A percentile compares a stretch with the other conserved stretches of the same genome.
These are phyloP conservation scores for Saturnispora hagleri DNA, from an alignment of 805 yeast genomes.

Conservation along the genomic window DNA sequence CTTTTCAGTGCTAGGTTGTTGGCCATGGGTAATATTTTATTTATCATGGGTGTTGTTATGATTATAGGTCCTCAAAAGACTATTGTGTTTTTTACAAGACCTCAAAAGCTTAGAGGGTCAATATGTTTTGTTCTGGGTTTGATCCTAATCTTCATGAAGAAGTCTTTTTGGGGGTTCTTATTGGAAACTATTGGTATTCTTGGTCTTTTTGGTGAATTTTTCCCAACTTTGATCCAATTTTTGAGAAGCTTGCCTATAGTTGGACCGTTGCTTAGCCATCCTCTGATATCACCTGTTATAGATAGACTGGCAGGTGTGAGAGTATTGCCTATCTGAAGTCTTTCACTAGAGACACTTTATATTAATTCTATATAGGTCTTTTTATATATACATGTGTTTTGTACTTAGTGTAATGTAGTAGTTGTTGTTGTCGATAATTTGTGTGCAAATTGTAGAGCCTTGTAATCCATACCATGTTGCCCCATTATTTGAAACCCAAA, in stretches of 20 bases:
- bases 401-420: background rate
- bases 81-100: conserved; percentile 72
- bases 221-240: conserved; percentile 80
- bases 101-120: conserved; percentile 79
- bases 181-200: conserved; percentile 85
- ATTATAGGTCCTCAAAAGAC: conserved; percentile 87
- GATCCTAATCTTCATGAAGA: conserved; percentile 58
- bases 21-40: conserved; percentile 81
- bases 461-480: conserved; percentile 74
- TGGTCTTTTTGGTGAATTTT: conserved; percentile 84
- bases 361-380: background rate
- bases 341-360: background rate
- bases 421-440: background rate
- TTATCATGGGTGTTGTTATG: conserved; percentile 71
- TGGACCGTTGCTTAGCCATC: conserved; percentile 78
- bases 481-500: conserved; percentile 75
- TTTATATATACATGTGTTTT: background rate
- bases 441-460: conserved; percentile 37
- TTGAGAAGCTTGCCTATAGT: conserved; percentile 79
- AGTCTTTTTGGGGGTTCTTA: conserved; percentile 77
- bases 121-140: conserved; percentile 73
- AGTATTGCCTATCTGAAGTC: conserved; percentile 49
- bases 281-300: conserved; percentile 67
- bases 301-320: conserved; percentile 60
- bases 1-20: conserved; percentile 83